A percentile compares a stretch with the other conserved stretches of the same genome.
phyloP scores from a whole-genome alignment of 768 basidiomycete species.

The Russula sp. region DNA sequence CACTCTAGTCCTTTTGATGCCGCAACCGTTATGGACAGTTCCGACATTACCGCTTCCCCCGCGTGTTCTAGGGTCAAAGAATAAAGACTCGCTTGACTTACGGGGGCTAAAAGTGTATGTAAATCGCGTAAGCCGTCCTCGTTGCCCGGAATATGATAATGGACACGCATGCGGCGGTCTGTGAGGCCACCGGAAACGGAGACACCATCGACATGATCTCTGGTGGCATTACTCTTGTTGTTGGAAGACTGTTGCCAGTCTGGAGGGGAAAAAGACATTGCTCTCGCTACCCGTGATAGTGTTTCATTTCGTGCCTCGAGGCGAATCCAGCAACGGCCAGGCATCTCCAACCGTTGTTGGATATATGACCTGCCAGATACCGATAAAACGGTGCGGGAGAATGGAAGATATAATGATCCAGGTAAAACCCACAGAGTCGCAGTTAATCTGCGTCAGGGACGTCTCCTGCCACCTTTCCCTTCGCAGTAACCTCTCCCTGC shows the following conservation, averaged over 20 bases:
- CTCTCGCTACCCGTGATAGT: neutral
- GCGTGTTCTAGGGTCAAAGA: conserved; percentile 12
- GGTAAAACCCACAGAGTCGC: conserved; percentile 9
- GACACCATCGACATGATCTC: neutral
- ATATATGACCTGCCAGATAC: conserved; percentile 14
- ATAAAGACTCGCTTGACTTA: conserved; percentile 19
- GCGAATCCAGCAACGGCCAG: conserved; percentile 4
- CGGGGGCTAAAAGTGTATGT: conserved; percentile 7
- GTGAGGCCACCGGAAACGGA: neutral
- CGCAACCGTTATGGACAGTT: conserved; percentile 16
- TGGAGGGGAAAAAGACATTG: neutral
- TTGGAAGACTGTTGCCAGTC: neutral
- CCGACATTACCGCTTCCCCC: conserved; percentile 21
- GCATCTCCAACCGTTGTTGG: neutral
- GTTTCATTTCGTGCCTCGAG: conserved; percentile 14
- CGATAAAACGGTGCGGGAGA: conserved; percentile 1
- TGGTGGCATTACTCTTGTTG: neutral
- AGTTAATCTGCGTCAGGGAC: conserved; percentile 12
- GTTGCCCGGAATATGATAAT: conserved; percentile 7
- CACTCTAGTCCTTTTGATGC: conserved; percentile 6
- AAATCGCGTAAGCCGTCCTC: conserved; percentile 17
- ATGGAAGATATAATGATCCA: conserved; percentile 8
- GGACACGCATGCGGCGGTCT: neutral
- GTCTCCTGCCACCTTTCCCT: conserved; percentile 13
- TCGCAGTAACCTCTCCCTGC: conserved; percentile 1